A percentile compares a stretch with the other conserved stretches of the same genome.
These are phyloP conservation scores for Macrocystidia cucumis DNA, from an alignment of 1,284 basidiomycete genomes.

Conservation along the genomic window DNA sequence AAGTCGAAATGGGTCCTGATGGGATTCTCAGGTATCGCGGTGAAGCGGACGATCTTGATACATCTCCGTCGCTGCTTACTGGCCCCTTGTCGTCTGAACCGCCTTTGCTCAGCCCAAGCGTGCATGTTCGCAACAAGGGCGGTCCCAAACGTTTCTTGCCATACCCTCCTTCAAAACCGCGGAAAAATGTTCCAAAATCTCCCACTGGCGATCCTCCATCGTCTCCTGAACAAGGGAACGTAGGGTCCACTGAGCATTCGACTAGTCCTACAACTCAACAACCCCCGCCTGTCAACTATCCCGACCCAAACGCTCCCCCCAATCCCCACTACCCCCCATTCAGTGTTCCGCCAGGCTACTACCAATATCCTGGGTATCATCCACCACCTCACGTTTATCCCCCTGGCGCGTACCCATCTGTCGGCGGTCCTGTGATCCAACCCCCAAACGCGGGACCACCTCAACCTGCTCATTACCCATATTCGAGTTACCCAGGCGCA, in stretches of 20 bases:
- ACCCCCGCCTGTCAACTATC: slow-evolving; percentile 10
- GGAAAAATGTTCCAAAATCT: too few species aligned
- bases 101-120: slow-evolving; percentile 46
- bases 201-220: slow-evolving; percentile 9
- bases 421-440: slow-evolving; percentile 6
- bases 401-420: slow-evolving; percentile 8
- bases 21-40: slow-evolving; percentile 77
- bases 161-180: slow-evolving; percentile 26
- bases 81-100: slow-evolving; percentile 41
- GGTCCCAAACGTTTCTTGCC: slow-evolving; percentile 50
- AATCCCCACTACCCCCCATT: slow-evolving; percentile 14
- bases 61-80: slow-evolving; percentile 37
- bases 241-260: slow-evolving; percentile 9
- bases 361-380: slow-evolving; percentile 16
- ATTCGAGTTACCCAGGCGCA: slow-evolving; percentile 3
- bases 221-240: slow-evolving; percentile 9
- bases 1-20: slow-evolving; percentile 79
- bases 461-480: slow-evolving; percentile 6
- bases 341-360: slow-evolving; percentile 14
- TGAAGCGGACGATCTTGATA: slow-evolving; percentile 61
- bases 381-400: slow-evolving; percentile 7
- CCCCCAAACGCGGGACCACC: slow-evolving; percentile 4
- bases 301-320: slow-evolving; percentile 12
- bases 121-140: slow-evolving; percentile 35
- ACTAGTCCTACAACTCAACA: slow-evolving; percentile 4